These are phyloP conservation scores for Decorospora gaudefroyi DNA, from an alignment of 2,329 filamentous ascomycete species.

Conservation along the genomic window DNA sequence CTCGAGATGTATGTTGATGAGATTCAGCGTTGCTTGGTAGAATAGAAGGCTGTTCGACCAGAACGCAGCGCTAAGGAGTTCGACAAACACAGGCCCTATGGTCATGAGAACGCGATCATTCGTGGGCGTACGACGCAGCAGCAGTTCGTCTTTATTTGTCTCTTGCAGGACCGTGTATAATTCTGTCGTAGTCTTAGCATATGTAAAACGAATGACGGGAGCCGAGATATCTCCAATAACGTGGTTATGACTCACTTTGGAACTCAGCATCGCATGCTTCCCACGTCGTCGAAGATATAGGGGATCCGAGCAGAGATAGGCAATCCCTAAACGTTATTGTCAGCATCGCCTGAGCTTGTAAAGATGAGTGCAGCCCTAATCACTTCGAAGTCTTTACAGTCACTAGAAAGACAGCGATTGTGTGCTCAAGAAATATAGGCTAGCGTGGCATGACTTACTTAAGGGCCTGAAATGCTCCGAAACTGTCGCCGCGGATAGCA, in stretches of 20 bases:
- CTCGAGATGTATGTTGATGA: conserved; percentile 68
- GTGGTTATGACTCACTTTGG: too few species aligned
- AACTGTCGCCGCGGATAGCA: conserved; percentile 72
- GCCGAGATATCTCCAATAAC: too few species aligned
- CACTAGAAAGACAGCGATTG: too few species aligned
- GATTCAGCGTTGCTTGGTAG: conserved; percentile 69
- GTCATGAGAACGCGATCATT: conserved; percentile 63
- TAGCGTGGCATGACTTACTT: too few species aligned
- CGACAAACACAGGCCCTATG: conserved; percentile 70
- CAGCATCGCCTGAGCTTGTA: too few species aligned
- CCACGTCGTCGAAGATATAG: conserved; percentile 68
- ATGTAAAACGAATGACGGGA: too few species aligned
- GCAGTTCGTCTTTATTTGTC: conserved; percentile 58
- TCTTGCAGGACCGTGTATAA: conserved; percentile 36
- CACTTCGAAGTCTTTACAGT: too few species aligned
- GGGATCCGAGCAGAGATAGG: conserved; percentile 66
- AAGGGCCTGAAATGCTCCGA: conserved; percentile 69
- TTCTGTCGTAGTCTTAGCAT: too few species aligned
- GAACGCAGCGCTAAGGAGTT: conserved; percentile 71
- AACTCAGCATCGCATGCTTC: conserved; percentile 80
- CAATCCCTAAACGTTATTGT: too few species aligned
- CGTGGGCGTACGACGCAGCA: conserved; percentile 41
- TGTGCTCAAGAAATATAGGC: too few species aligned
- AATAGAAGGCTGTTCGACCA: conserved; percentile 75
- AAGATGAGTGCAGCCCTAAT: too few species aligned